These are phyloP conservation scores for Physaria fendleri DNA, from an alignment of 345 rosid genomes.

Conservation along the genomic window DNA sequence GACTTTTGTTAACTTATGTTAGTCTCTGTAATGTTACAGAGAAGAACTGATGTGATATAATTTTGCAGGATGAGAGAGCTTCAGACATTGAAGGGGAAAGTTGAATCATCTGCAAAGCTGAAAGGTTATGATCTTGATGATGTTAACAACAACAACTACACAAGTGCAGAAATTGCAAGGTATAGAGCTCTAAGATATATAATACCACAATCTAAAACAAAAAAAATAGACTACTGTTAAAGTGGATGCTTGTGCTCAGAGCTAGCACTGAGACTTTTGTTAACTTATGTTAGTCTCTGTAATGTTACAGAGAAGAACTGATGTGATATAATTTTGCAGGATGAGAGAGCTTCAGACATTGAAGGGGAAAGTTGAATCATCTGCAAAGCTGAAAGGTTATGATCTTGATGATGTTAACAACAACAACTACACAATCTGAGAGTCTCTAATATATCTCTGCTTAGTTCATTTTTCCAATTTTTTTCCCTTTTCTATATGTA, in stretches of 20 bases:
- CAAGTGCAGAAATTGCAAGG: no score
- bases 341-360: slow-evolving; percentile 49
- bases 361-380: slow-evolving; percentile 48
- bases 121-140: slow-evolving; percentile 41
- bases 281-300: background rate
- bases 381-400: slow-evolving; percentile 39
- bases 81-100: slow-evolving; percentile 46
- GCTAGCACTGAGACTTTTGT: no score
- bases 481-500: background rate
- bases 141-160: slow-evolving; percentile 32
- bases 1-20: no score
- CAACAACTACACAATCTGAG: slow-evolving; percentile 29
- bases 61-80: slow-evolving; percentile 45
- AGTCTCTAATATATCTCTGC: background rate
- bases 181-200: no score
- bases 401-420: slow-evolving; percentile 41
- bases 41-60: slow-evolving; percentile 1
- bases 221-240: no score
- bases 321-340: slow-evolving; percentile 17
- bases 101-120: slow-evolving; percentile 44
- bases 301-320: background rate
- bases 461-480: slow-evolving; percentile 7
- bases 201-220: no score
- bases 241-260: no score
- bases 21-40: background rate